phyloP scores from a whole-genome alignment of 2,329 filamentous ascomycete species.

The Diaporthe australafricana region DNA sequence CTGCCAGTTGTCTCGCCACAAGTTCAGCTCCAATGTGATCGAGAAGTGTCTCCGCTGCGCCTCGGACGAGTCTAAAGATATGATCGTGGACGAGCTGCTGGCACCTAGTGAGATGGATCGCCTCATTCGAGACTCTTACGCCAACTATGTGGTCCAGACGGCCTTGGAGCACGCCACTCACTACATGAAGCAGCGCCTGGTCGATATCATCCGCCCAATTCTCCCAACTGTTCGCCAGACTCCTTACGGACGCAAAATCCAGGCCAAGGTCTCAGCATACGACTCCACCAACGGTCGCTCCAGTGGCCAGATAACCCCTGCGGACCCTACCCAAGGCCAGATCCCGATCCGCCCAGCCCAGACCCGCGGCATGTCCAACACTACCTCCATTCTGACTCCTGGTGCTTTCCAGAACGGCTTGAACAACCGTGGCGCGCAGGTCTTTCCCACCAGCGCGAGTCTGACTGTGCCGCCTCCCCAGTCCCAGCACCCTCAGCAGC shows the following conservation, averaged over 20 bases:
- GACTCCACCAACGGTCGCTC: slow-evolving; percentile 58
- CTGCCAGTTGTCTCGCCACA: slow-evolving; percentile 85
- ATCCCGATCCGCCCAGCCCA: slow-evolving; percentile 60
- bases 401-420: slow-evolving; percentile 48
- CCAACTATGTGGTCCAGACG: slow-evolving; percentile 98
- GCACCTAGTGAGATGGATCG: slow-evolving; percentile 82
- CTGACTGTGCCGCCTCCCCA: slow-evolving; percentile 40
- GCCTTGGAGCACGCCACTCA: slow-evolving; percentile 87
- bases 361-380: slow-evolving; percentile 56
- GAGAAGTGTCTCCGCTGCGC: slow-evolving; percentile 95
- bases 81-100: slow-evolving; percentile 87
- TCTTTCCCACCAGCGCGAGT: slow-evolving; percentile 39
- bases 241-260: slow-evolving; percentile 93
- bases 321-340: slow-evolving; percentile 66
- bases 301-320: slow-evolving; percentile 63
- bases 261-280: slow-evolving; percentile 81
- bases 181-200: slow-evolving; percentile 78
- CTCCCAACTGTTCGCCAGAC: slow-evolving; percentile 88
- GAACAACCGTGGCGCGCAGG: slow-evolving; percentile 41
- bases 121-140: slow-evolving; percentile 90
- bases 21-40: slow-evolving; percentile 99
- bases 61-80: slow-evolving; percentile 77
- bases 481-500: slow-evolving; percentile 42
- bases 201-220: slow-evolving; percentile 87
- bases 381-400: slow-evolving; percentile 49